Percentiles rank a stretch among this genome's conserved stretches.
These are phyloP conservation scores for Cladochytrium replicatum DNA, from an alignment of 192 early-diverging fungal species.

Conservation along the genomic window DNA sequence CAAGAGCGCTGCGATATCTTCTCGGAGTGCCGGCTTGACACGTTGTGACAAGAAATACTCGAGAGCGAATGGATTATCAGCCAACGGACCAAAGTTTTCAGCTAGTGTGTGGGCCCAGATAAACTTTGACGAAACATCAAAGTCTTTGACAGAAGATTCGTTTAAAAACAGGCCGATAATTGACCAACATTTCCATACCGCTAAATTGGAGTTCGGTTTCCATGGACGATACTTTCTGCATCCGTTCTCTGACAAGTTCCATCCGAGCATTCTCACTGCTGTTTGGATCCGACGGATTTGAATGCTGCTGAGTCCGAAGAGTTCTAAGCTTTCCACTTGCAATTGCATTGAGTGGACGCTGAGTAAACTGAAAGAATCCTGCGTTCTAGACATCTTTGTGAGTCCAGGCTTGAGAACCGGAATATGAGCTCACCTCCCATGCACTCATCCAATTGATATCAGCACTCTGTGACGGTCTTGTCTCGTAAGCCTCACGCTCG, in stretches of 20 bases:
- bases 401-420: too few species aligned
- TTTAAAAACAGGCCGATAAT: slow-evolving; percentile 2
- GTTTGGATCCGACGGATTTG: slow-evolving; percentile 2
- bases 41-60: slow-evolving; percentile 49
- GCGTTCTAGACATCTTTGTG: slow-evolving; percentile 28
- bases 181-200: not conserved
- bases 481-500: slow-evolving; percentile 49
- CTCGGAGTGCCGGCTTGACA: slow-evolving; percentile 39
- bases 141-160: slow-evolving; percentile 35
- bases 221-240: not conserved
- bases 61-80: slow-evolving; percentile 53
- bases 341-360: slow-evolving; percentile 63
- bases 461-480: slow-evolving; percentile 22
- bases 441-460: not conserved
- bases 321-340: slow-evolving; percentile 39
- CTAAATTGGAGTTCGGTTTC: not conserved
- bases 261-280: slow-evolving; percentile 3
- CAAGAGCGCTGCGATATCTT: slow-evolving; percentile 35
- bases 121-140: slow-evolving; percentile 46
- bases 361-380: slow-evolving; percentile 53
- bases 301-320: slow-evolving; percentile 37
- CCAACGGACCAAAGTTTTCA: slow-evolving; percentile 50
- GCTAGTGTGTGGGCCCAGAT: slow-evolving; percentile 53
- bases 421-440: not conserved
- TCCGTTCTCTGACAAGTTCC: not conserved